These are phyloP conservation scores for Starmerella lactis-condensi DNA, from an alignment of 805 yeast genomes.

Conservation along the genomic window DNA sequence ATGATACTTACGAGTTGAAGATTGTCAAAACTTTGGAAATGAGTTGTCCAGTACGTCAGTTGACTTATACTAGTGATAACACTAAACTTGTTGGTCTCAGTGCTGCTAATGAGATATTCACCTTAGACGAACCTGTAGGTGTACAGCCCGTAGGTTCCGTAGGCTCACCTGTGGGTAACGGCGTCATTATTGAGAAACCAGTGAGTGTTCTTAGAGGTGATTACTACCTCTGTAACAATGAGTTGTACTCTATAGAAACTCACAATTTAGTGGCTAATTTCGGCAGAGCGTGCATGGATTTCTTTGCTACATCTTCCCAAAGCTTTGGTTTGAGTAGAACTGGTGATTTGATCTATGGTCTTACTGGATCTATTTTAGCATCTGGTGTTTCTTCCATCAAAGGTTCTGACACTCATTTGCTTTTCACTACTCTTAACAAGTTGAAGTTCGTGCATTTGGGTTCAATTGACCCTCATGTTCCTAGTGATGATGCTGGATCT, in stretches of 20 bases:
- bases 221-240: conserved; percentile 4
- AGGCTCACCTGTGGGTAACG: not conserved
- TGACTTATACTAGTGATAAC: too few relatives aligned
- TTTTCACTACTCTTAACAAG: conserved; percentile 69
- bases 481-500: conserved; percentile 29
- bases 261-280: conserved; percentile 24
- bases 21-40: too few relatives aligned
- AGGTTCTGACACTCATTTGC: conserved; percentile 38
- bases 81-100: not conserved
- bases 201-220: conserved; percentile 6
- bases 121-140: not conserved
- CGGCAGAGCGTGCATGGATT: conserved; percentile 48
- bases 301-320: conserved; percentile 9
- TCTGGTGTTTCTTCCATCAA: conserved; percentile 68
- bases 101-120: not conserved
- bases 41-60: too few relatives aligned
- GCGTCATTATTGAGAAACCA: not conserved
- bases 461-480: conserved; percentile 20
- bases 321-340: conserved; percentile 58
- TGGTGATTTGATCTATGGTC: conserved; percentile 41
- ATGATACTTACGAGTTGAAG: conserved; percentile 3
- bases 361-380: conserved; percentile 29
- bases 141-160: not conserved
- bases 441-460: conserved; percentile 63
- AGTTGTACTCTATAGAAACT: conserved; percentile 1